phyloP scores from a whole-genome alignment of 495 filamentous ascomycete genomes.

The Penicillium angulare region DNA sequence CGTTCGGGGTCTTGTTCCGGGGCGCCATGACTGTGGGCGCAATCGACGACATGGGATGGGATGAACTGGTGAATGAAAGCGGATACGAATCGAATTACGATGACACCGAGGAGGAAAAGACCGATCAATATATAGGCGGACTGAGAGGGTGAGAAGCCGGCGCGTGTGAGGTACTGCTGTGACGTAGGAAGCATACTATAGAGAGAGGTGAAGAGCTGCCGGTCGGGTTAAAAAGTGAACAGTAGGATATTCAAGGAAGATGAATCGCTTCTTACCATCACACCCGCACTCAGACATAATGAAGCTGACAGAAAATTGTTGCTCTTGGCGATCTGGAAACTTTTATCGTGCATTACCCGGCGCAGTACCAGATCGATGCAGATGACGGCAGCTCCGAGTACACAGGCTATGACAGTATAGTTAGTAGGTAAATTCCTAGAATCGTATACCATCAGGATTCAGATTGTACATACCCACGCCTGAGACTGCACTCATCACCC shows the following conservation, averaged over 20 bases:
- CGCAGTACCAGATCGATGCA: constrained; percentile 79
- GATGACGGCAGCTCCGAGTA: constrained; percentile 78
- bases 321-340: constrained; percentile 87
- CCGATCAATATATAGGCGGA: constrained; percentile 73
- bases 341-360: constrained; percentile 63
- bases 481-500: constrained; percentile 86
- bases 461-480: constrained; percentile 61
- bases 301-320: constrained; percentile 84
- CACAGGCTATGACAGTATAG: constrained; percentile 58
- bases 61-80: constrained; percentile 76
- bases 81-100: constrained; percentile 81
- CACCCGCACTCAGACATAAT: constrained; percentile 88
- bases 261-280: constrained; percentile 68
- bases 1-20: constrained; percentile 35
- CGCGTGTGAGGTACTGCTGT: constrained; percentile 67
- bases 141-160: constrained; percentile 59
- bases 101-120: constrained; percentile 76
- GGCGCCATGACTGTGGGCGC: constrained; percentile 72
- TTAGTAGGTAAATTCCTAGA: not conserved
- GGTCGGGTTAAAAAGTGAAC: not conserved
- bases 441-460: not conserved
- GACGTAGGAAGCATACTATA: constrained; percentile 93
- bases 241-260: not conserved
- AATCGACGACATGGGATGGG: constrained; percentile 92
- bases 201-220: constrained; percentile 87